Percentiles rank a stretch among this genome's conserved stretches.
phyloP scores from a whole-genome alignment of 345 rosid genomes.

The Eucalyptus regnans region DNA sequence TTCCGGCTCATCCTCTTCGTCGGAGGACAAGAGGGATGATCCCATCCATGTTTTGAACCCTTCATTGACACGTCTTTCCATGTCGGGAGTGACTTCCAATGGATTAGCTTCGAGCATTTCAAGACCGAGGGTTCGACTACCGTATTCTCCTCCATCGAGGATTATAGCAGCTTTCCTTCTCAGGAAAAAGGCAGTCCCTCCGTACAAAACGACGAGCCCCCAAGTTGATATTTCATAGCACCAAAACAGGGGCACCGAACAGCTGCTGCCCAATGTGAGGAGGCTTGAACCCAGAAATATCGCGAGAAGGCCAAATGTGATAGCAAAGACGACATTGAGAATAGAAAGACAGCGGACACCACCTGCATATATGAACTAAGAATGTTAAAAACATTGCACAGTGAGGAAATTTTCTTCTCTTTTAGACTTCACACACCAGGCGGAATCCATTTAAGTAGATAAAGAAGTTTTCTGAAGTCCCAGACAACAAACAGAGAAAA shows the following conservation, averaged over 20 bases:
- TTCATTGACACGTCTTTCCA: slow-evolving; percentile 73
- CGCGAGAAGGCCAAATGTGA: slow-evolving; percentile 73
- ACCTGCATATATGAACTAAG: slow-evolving; percentile 28
- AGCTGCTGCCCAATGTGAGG: slow-evolving; percentile 82
- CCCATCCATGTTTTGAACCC: slow-evolving; percentile 96
- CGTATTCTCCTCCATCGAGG: slow-evolving; percentile 60
- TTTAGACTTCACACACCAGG: neutral
- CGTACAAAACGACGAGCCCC: slow-evolving; percentile 67
- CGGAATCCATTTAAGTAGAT: neutral
- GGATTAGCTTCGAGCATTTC: slow-evolving; percentile 86
- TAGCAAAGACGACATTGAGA: slow-evolving; percentile 57
- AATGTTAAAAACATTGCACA: neutral
- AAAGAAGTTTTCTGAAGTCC: neutral
- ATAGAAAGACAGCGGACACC: slow-evolving; percentile 85
- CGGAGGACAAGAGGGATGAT: slow-evolving; percentile 85
- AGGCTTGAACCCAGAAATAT: slow-evolving; percentile 87
- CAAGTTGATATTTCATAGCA: slow-evolving; percentile 84
- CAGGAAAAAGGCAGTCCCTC: slow-evolving; percentile 62
- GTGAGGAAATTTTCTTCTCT: neutral
- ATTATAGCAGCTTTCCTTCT: slow-evolving; percentile 63
- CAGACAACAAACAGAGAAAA: neutral
- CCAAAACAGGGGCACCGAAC: slow-evolving; percentile 86
- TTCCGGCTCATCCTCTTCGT: slow-evolving; percentile 77
- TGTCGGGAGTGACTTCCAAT: slow-evolving; percentile 57
- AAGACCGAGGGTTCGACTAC: slow-evolving; percentile 50